These are phyloP conservation scores for Alnus rubra DNA, from an alignment of 306 rosid genomes.

Conservation along the genomic window DNA sequence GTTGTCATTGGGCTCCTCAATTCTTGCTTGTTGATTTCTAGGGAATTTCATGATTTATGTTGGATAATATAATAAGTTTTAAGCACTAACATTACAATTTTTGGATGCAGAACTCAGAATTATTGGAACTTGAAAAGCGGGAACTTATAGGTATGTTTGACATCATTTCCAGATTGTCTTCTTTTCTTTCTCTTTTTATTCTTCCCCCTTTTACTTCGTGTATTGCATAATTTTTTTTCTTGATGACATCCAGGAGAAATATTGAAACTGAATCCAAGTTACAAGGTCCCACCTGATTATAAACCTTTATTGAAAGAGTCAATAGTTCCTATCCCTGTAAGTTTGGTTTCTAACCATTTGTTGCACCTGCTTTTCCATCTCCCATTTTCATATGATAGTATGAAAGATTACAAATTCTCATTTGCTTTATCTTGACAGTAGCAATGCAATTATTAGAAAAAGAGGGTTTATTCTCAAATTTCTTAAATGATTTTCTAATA, in stretches of 20 bases:
- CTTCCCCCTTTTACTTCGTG: background rate
- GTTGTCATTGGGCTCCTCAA: conserved; percentile 22
- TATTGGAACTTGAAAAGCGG: conserved; percentile 79
- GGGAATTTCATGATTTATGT: conserved; percentile 8
- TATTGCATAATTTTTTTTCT: conserved; percentile 23
- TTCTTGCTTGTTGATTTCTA: conserved; percentile 9
- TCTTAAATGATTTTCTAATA: background rate
- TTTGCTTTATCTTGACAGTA: background rate
- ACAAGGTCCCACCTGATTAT: conserved; percentile 80
- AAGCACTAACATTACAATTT: conserved; percentile 34
- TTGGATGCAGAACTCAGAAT: conserved; percentile 48
- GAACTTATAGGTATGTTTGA: conserved; percentile 69
- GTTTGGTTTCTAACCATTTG: conserved; percentile 35
- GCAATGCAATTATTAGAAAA: background rate
- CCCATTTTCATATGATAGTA: background rate
- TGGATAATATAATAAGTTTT: conserved; percentile 17
- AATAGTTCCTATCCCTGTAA: conserved; percentile 74
- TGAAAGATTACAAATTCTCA: conserved; percentile 6
- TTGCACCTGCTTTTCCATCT: background rate
- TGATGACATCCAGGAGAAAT: conserved; percentile 70
- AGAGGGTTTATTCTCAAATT: background rate
- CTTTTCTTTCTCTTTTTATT: conserved; percentile 4
- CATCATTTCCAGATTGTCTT: conserved; percentile 27
- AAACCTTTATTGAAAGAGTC: conserved; percentile 83
- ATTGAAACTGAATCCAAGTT: conserved; percentile 79